Evolutionary conservation across 1,284 basidiomycete species (phyloP).

Genomic region (Laetiporus sulphureus): DNA sequence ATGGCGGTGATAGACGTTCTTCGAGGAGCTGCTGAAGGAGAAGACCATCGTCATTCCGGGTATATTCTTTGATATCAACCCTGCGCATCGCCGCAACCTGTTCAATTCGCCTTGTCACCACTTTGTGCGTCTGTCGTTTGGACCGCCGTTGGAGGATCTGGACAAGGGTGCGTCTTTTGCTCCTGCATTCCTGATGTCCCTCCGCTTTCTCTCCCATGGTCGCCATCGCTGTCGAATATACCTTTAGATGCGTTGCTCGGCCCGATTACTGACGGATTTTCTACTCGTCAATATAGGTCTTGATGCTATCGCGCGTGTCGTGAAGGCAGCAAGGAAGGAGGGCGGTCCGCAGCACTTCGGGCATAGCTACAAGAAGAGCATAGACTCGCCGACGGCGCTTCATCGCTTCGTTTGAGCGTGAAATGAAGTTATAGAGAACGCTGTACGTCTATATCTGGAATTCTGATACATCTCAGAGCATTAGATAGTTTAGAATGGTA

Average conservation of each 20-base stretch:
- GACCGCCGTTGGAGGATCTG: constrained; percentile 78
- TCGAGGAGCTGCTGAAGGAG: constrained; percentile 90
- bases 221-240: too few species aligned
- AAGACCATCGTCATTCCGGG: constrained; percentile 86
- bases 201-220: too few species aligned
- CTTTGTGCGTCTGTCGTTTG: constrained; percentile 83
- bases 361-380: constrained; percentile 59
- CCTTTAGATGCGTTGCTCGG: too few species aligned
- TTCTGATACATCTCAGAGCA: too few species aligned
- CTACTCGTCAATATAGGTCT: constrained; percentile 43
- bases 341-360: constrained; percentile 52
- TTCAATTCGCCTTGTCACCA: constrained; percentile 90
- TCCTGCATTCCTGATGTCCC: constrained; percentile 3
- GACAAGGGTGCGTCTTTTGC: constrained; percentile 54
- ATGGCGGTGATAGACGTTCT: constrained; percentile 64
- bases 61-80: constrained; percentile 89
- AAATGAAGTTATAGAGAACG: neutral
- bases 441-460: too few species aligned
- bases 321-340: constrained; percentile 62
- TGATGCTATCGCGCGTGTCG: constrained; percentile 78
- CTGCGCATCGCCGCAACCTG: constrained; percentile 77
- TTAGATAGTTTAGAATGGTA: too few species aligned
- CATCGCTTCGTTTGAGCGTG: constrained; percentile 2
- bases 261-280: too few species aligned
- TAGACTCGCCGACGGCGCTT: constrained; percentile 27